Conservation (phyloP, 331 rosid genomes). For the Prunus yedoensis region DNA sequence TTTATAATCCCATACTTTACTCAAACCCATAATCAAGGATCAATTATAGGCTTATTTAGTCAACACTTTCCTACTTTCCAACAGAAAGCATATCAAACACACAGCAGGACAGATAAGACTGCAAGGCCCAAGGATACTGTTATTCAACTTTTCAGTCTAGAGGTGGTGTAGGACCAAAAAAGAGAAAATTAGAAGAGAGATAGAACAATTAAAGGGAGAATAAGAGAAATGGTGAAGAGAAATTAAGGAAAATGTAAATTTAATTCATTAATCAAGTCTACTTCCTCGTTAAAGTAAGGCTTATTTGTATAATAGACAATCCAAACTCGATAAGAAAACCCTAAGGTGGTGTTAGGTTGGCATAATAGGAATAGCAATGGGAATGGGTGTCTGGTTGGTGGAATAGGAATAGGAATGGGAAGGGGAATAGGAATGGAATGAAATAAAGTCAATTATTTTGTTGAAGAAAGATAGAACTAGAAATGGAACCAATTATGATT, state of each 20-base stretch:
- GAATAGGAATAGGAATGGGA: too few species aligned
- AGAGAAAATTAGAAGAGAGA: background rate
- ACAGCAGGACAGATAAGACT: background rate
- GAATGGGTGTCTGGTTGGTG: too few species aligned
- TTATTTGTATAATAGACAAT: too few species aligned
- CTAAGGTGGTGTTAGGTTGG: too few species aligned
- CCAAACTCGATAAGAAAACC: too few species aligned
- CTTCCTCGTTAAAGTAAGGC: background rate
- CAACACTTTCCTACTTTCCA: background rate
- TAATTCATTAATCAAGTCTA: background rate
- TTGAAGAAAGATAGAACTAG: too few species aligned
- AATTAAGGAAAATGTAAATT: background rate
- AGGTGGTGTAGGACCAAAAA: background rate
- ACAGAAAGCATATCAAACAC: slow-evolving; percentile 2
- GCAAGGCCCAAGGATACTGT: background rate
- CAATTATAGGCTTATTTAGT: background rate
- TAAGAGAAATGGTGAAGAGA: background rate
- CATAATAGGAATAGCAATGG: too few species aligned
- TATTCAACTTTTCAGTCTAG: background rate
- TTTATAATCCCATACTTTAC: background rate
- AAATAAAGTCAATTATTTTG: too few species aligned
- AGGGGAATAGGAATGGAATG: too few species aligned
- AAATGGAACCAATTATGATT: too few species aligned
- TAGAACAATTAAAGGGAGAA: background rate
- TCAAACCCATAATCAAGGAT: background rate